Percentiles rank a stretch among this genome's conserved stretches.
phyloP scores from a whole-genome alignment of 2,329 filamentous ascomycete genomes.

The Lasiodiplodia hormozganensis region DNA sequence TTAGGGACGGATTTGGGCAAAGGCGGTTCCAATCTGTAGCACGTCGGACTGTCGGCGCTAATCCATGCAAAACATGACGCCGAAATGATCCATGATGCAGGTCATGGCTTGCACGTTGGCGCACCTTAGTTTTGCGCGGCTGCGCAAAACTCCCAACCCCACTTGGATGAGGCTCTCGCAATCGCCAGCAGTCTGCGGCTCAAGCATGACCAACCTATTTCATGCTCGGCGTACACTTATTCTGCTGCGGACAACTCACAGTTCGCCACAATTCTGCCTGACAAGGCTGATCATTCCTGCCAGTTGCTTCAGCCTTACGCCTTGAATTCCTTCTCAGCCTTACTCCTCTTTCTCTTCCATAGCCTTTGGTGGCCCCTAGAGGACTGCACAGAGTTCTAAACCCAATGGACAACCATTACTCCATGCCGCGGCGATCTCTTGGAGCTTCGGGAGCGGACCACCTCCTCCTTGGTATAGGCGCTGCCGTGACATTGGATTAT shows the following conservation, averaged over 20 bases:
- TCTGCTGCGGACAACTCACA: too few species aligned
- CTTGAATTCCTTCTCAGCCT: neutral
- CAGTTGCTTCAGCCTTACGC: neutral
- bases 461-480: neutral
- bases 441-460: neutral
- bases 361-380: neutral
- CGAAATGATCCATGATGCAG: neutral
- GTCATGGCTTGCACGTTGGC: neutral
- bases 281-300: slow-evolving; percentile 5
- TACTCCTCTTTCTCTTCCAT: neutral
- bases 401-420: neutral
- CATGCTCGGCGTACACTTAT: neutral
- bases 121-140: slow-evolving; percentile 6
- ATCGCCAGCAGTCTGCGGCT: neutral
- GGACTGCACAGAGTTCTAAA: neutral
- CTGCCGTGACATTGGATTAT: neutral
- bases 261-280: neutral
- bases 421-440: neutral
- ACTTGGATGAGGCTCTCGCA: neutral
- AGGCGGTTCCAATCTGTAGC: neutral
- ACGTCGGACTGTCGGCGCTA: neutral
- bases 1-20: neutral
- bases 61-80: neutral
- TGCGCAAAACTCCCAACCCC: neutral
- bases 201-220: neutral